Base-by-base conservation (phyloP, 2,329 filamentous ascomycete genomes). In the Clarireedia sp. region DNA sequence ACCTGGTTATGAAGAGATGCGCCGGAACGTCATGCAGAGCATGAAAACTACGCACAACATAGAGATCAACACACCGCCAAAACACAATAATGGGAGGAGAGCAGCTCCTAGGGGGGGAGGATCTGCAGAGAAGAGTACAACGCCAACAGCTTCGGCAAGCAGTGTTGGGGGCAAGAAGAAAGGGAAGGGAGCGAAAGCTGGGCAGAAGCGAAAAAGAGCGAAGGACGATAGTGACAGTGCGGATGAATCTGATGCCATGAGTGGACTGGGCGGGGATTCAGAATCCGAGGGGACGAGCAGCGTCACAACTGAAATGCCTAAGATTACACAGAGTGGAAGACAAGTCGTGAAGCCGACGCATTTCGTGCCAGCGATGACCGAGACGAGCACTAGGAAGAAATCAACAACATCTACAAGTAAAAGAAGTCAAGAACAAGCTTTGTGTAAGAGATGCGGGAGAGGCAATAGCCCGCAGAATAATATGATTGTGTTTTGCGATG, bases 401-500 rank as follows among this genome's bases (percentile, higher is more conserved):
- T 61, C 70, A 58, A 40, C 52, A 14, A 21, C 46, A 12, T 43
- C 52, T 10, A 59, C 69, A 66, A 63, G 70, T 80, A 85, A 85
- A 70, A 78, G 82, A 59, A 82, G 41, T 36, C 77, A 78, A 65
- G 59, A 83, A 65, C 75, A 81, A 58, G 77, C 78, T 14, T 76
- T 87, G 33, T 94, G 89, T 73, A 85, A 83, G 63, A 78, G 81
- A 60, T 95, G 89, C 71, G 79, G 83, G 52, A 77, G 89, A 61
- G 83, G 86, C 9, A 80, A 86, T 61, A 89, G 86, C 64, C 85
- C 86, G 3, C 69, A 75, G n/a, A 82, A 75, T 62, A 94, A 94
- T 71, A 81, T 85, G 71, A 91, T 95, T 67, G 88, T 94, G 2
- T 90, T 91, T 69, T 95, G 89, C 72, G 87, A 92, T 70, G 83